Evolutionary conservation across 2,329 filamentous ascomycete species (phyloP).

Genomic region (Boeremia lycopersici): DNA sequence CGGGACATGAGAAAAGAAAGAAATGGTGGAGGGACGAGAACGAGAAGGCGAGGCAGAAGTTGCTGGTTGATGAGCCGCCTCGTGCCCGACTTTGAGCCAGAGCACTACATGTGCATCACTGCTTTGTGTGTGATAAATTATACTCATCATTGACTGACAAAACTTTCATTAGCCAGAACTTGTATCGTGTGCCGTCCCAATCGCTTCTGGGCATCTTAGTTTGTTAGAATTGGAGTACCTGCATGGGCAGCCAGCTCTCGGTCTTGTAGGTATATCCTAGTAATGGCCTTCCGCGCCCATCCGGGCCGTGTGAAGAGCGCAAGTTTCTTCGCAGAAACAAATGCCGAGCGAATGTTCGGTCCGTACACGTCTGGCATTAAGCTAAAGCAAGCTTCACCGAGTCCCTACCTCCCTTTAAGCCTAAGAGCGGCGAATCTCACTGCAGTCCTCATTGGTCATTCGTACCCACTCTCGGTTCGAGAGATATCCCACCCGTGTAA

Average conservation of each 20-base stretch:
- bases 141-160: too few species aligned
- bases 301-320: not conserved
- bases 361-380: not conserved
- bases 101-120: not conserved
- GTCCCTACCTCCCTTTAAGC: not conserved
- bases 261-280: not conserved
- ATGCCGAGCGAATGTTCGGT: not conserved
- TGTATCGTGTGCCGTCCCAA: too few species aligned
- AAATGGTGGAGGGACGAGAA: constrained; percentile 64
- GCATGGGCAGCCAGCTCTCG: not conserved
- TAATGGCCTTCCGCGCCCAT: not conserved
- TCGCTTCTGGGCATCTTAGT: too few species aligned
- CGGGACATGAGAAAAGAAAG: constrained; percentile 62
- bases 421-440: not conserved
- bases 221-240: not conserved
- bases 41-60: constrained; percentile 36
- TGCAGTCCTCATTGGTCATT: not conserved
- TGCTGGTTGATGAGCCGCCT: not conserved
- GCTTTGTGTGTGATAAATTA: too few species aligned
- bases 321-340: not conserved
- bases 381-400: not conserved
- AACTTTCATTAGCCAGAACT: too few species aligned
- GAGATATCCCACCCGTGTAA: not conserved
- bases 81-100: not conserved
- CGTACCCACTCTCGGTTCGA: too few species aligned